A percentile compares a stretch with the other conserved stretches of the same genome.
Evolutionary conservation across 1,139 yeast genomes (phyloP).

Genomic region (Yamadazyma epiphylla): DNA sequence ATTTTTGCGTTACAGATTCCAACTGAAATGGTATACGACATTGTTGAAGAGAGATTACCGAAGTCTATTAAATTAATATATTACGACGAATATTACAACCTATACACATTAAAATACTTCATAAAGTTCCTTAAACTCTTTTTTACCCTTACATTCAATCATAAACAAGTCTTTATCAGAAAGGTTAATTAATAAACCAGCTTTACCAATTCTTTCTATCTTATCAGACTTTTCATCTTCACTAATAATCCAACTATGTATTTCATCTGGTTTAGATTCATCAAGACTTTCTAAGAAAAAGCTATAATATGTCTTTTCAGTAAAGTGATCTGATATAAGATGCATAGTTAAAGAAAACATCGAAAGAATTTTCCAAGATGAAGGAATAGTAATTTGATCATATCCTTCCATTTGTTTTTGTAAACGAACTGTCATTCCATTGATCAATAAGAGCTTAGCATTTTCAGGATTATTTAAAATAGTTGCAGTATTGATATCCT

Average conservation of each 20-base stretch:
- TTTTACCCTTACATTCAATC: constrained; percentile 47
- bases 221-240: constrained; percentile 27
- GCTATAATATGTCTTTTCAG: constrained; percentile 26
- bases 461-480: constrained; percentile 22
- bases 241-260: constrained; percentile 32
- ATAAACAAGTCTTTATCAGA: constrained; percentile 33
- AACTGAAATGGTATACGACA: too few relatives aligned
- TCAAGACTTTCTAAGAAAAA: constrained; percentile 21
- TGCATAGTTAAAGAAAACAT: constrained; percentile 34
- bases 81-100: neutral
- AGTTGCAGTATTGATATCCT: constrained; percentile 16
- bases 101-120: constrained; percentile 23
- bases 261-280: constrained; percentile 12
- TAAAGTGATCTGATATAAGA: constrained; percentile 23
- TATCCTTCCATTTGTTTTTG: constrained; percentile 35
- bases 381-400: constrained; percentile 28
- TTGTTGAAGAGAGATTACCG: too few relatives aligned
- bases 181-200: constrained; percentile 39
- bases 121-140: constrained; percentile 33
- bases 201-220: constrained; percentile 42
- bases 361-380: constrained; percentile 43
- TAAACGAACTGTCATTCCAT: constrained; percentile 33
- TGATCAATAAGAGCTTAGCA: constrained; percentile 18
- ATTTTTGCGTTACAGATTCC: too few relatives aligned
- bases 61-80: constrained; percentile 1